Evolutionary conservation across 2,329 filamentous ascomycete species (phyloP), one percentile per base, ranked within the genome.

Genomic region (Aquanectria penicillioides): DNA sequence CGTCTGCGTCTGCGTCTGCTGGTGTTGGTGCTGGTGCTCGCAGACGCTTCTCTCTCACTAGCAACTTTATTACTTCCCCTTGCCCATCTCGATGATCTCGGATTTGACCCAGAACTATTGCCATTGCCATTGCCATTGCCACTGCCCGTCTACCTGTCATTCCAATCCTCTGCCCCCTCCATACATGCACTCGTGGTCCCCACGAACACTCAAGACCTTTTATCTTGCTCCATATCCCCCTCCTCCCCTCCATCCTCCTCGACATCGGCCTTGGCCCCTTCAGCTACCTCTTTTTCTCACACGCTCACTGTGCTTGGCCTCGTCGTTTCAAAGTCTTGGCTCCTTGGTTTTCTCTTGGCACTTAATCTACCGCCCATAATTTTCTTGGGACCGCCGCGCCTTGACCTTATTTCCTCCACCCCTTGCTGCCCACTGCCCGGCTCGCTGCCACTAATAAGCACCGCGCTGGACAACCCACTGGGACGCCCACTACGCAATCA

Each of bases 31-130:
- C n/a, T n/a, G n/a, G n/a, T n/a, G n/a, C n/a, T n/a, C n/a, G n/a
- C n/a, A n/a, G n/a, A n/a, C n/a, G n/a, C n/a, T n/a, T n/a, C n/a
- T n/a, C n/a, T n/a, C n/a, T n/a, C n/a, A n/a, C n/a, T n/a, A n/a
- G n/a, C 49, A 41, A 44, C 48, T 29, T 52, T 52, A 51, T 51
- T 50, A 57, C 40, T 44, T 55, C 53, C 53, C 36, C 53, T 51
- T 57, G 54, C 53, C 37, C 31, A 12, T 28, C 40, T 18, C 38
- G 28, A 28, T 40, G 12, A 13, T 40, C 36, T 40, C 23, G 28
- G 31, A 20, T 25, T n/a, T 31, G 20, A 28, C 23, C 34, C 23
- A 23, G 17, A 26, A 23, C 33, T 28, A 10, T n/a, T 41, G 37
- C 37, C 20, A 13, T 41, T 40, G 7, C 20, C 15, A 8, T 12